These are phyloP conservation scores for Drechslera avenae DNA, from an alignment of 2,329 filamentous ascomycete species.

Conservation along the genomic window DNA sequence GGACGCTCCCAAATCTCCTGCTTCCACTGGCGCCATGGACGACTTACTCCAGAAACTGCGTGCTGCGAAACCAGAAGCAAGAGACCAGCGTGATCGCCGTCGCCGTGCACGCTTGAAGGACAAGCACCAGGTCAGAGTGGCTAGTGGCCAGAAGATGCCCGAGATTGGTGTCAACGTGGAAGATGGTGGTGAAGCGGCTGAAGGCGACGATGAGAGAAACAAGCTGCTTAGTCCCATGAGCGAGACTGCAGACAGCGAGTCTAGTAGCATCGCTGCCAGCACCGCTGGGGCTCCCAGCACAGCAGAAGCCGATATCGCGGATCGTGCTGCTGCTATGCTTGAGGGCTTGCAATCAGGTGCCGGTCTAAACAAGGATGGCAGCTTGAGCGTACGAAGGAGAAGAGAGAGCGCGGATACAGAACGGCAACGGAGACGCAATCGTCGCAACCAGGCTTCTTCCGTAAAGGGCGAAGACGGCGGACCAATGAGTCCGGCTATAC, in stretches of 20 bases:
- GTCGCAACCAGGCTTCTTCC: conserved; percentile 49
- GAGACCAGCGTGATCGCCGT: conserved; percentile 87
- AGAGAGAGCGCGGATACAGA: conserved; percentile 82
- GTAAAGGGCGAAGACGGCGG: conserved; percentile 40
- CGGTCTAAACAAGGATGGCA: conserved; percentile 53
- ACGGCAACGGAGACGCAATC: conserved; percentile 68
- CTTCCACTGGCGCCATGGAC: conserved; percentile 92
- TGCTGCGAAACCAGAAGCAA: conserved; percentile 85
- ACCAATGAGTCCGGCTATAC: conserved; percentile 38
- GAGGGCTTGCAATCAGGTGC: conserved; percentile 75
- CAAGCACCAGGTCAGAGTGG: conserved; percentile 84
- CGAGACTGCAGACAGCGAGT: conserved; percentile 38
- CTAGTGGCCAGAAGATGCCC: conserved; percentile 86
- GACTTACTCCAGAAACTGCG: conserved; percentile 91
- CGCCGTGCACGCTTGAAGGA: conserved; percentile 88
- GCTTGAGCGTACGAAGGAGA: conserved; percentile 63
- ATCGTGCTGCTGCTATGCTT: conserved; percentile 80
- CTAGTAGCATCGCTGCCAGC: conserved; percentile 28
- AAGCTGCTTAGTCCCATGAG: conserved; percentile 57
- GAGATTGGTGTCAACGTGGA: conserved; percentile 65
- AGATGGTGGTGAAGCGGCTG: conserved; percentile 27
- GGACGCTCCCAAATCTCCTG: conserved; percentile 60
- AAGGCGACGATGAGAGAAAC: conserved; percentile 50
- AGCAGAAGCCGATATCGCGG: conserved; percentile 71
- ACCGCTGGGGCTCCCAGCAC: conserved; percentile 45